Percentiles rank a stretch among this genome's conserved stretches.
These are phyloP conservation scores for Poterioochromonas sp. DNA, from an alignment of 352 stramenopile genomes.

Conservation along the genomic window DNA sequence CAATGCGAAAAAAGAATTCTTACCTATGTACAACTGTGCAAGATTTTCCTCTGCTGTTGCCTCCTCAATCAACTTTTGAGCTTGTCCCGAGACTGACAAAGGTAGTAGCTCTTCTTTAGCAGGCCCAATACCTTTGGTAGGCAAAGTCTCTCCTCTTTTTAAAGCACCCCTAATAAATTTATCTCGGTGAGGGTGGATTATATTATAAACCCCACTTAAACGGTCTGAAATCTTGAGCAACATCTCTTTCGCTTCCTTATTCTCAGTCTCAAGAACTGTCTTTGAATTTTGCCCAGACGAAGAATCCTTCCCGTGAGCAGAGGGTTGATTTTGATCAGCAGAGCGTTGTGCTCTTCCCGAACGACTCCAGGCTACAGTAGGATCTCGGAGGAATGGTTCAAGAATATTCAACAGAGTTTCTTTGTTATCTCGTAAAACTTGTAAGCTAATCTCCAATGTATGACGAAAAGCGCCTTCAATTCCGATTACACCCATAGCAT, in stretches of 20 bases:
- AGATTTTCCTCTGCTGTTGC: slow-evolving; percentile 79
- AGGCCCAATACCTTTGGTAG: neutral
- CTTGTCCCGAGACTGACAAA: slow-evolving; percentile 80
- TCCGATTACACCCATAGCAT: slow-evolving; percentile 90
- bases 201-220: slow-evolving; percentile 79
- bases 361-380: slow-evolving; percentile 50
- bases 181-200: slow-evolving; percentile 50
- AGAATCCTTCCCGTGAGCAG: neutral
- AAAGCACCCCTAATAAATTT: neutral
- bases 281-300: neutral
- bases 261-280: slow-evolving; percentile 51
- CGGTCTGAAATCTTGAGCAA: slow-evolving; percentile 79
- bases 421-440: slow-evolving; percentile 84
- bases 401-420: slow-evolving; percentile 94
- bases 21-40: slow-evolving; percentile 87
- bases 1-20: too few species aligned
- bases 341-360: neutral
- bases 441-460: slow-evolving; percentile 52
- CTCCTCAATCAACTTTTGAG: slow-evolving; percentile 83
- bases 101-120: slow-evolving; percentile 60
- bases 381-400: slow-evolving; percentile 98
- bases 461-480: slow-evolving; percentile 44
- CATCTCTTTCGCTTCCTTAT: slow-evolving; percentile 68
- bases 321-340: neutral
- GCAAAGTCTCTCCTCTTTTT: neutral